A percentile compares a stretch with the other conserved stretches of the same genome.
Evolutionary conservation across 78 protist species (phyloP).

Genomic region (Tieghemostelium lacteum): DNA sequence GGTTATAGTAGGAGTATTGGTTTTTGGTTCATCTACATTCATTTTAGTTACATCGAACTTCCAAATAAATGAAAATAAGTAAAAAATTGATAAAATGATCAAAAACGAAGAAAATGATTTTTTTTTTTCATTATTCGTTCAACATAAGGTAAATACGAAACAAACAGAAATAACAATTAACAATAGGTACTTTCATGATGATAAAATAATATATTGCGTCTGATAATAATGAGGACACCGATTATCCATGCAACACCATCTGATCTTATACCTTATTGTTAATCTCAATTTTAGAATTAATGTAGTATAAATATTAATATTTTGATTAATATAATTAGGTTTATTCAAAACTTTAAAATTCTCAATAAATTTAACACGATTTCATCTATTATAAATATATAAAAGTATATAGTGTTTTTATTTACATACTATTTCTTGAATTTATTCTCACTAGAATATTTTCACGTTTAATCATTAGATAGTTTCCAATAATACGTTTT

Average conservation of each 20-base stretch:
- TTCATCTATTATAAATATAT: not conserved
- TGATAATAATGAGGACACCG: constrained; percentile 5
- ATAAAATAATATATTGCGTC: constrained; percentile 4
- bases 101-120: not conserved
- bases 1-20: not conserved
- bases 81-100: not conserved
- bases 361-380: not conserved
- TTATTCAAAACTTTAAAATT: too few species aligned
- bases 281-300: too few species aligned
- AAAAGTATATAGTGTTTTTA: not conserved
- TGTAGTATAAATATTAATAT: too few species aligned
- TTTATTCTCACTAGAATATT: not conserved
- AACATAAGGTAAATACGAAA: not conserved
- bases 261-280: too few species aligned
- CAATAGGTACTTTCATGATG: not conserved
- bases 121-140: too few species aligned
- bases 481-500: constrained; percentile 3
- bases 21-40: not conserved
- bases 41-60: not conserved
- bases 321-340: too few species aligned
- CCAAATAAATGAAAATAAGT: not conserved
- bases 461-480: constrained; percentile 5
- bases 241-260: constrained; percentile 36
- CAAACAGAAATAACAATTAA: not conserved
- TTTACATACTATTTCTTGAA: not conserved